Conservation (phyloP, 306 rosid genomes). For the Casuarina cunninghamiana region DNA sequence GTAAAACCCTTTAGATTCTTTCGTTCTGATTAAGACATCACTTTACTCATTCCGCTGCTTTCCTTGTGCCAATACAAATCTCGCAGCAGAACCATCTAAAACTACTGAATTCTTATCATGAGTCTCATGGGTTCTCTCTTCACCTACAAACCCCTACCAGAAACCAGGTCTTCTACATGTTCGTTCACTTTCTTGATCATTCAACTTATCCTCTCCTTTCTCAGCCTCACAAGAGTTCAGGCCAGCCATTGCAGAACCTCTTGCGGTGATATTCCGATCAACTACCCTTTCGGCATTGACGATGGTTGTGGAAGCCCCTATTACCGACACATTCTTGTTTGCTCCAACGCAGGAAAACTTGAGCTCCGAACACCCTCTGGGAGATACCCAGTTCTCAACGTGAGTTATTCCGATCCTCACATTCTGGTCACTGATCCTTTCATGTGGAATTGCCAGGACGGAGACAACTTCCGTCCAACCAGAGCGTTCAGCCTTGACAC, state of each 20-base stretch:
- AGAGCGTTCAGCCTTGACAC: slow-evolving; percentile 80
- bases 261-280: slow-evolving; percentile 71
- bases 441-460: slow-evolving; percentile 88
- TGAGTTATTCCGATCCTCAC: slow-evolving; percentile 80
- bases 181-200: slow-evolving; percentile 26
- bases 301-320: slow-evolving; percentile 95
- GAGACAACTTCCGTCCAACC: slow-evolving; percentile 61
- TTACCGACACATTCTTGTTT: slow-evolving; percentile 62
- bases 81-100: neutral
- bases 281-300: slow-evolving; percentile 83
- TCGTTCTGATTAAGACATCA: slow-evolving; percentile 10
- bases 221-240: slow-evolving; percentile 37
- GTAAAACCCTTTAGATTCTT: slow-evolving; percentile 27
- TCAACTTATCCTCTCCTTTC: slow-evolving; percentile 31
- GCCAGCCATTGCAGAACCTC: slow-evolving; percentile 71
- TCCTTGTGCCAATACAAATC: neutral
- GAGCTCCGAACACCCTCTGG: slow-evolving; percentile 87
- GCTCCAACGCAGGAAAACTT: slow-evolving; percentile 54
- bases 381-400: slow-evolving; percentile 60
- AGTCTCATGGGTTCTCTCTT: slow-evolving; percentile 29
- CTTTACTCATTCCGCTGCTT: slow-evolving; percentile 31
- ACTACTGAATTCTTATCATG: neutral
- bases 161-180: neutral
- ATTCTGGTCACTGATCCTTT: slow-evolving; percentile 68
- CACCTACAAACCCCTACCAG: neutral